Evolutionary conservation across 495 filamentous ascomycete species (phyloP), one percentile per base, ranked within the genome.

Genomic region (Aspergillus bertholletiae): DNA sequence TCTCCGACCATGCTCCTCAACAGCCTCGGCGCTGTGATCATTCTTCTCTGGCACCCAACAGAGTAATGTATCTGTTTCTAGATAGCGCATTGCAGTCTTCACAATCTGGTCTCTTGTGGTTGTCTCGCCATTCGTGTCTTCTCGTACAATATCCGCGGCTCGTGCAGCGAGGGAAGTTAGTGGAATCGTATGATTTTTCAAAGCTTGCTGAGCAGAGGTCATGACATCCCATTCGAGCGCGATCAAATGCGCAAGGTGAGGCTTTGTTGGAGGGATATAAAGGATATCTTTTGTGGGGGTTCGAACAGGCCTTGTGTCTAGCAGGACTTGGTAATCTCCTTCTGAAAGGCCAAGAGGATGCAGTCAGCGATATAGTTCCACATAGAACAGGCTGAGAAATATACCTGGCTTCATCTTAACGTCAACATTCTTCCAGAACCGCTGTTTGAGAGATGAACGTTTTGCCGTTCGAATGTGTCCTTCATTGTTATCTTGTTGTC

Each of bases 151-250:
- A 59, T 96, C 92, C 22, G 89, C 66, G 0, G 90, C 91, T 6
- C 95, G 85, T 20, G 88, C 85, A 15, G 84, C 75, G 7, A 97
- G 77, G 23, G 89, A 92, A 6, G 95, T 97, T n/a, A 97, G 65
- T 5, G 94, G 94, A 51, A 96, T 92, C 2, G 92, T 80, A 66
- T 96, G 90, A 54, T 85, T 80, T 44, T 83, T 84, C 17, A 85
- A 69, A 0, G 91, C 92, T 65, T 97, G 88, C 55, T 88, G 83
- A 3, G 86, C 82, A 49, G 87, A 88, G 21, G 84, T 77, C 51
- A 97, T 82, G 35, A 85, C 79, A 65, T 96, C 90, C 94, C 94
- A 98, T 73, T 98, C 94, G 9, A 94, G 67, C 0, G 93, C 94
- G 45, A 98, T 82, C 24, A 89, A 87, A 23, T 82, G 75, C n/a